These are phyloP conservation scores for Cucurbitaria berberidis DNA, from an alignment of 2,329 filamentous ascomycete species.

Conservation along the genomic window DNA sequence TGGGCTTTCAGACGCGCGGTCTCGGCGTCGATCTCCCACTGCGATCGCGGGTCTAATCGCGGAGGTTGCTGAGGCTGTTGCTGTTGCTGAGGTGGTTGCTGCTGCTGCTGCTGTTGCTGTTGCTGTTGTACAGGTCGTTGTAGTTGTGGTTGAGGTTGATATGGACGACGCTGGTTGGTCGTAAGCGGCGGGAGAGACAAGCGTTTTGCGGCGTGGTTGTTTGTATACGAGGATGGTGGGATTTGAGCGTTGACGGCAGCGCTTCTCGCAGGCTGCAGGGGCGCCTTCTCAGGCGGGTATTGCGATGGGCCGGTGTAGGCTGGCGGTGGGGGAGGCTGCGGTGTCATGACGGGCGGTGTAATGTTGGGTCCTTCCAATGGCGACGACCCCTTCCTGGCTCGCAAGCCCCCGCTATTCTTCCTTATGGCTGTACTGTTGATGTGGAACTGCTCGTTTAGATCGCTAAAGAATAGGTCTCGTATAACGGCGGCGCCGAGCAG, in stretches of 20 bases:
- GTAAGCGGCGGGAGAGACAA: constrained; percentile 38
- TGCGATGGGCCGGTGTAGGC: constrained; percentile 30
- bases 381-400: constrained; percentile 44
- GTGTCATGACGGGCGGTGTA: constrained; percentile 43
- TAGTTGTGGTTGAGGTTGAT: constrained; percentile 9
- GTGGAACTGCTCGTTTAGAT: constrained; percentile 80
- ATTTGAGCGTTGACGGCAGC: constrained; percentile 23
- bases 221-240: constrained; percentile 21
- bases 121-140: constrained; percentile 11
- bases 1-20: constrained; percentile 55
- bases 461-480: constrained; percentile 66
- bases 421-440: constrained; percentile 57
- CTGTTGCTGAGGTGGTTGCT: constrained; percentile 7
- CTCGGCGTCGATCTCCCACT: constrained; percentile 61
- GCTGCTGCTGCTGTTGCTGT: constrained; percentile 11
- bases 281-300: constrained; percentile 28
- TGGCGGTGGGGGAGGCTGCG: constrained; percentile 36
- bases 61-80: constrained; percentile 41
- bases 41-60: constrained; percentile 55
- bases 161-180: constrained; percentile 27
- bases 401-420: constrained; percentile 47
- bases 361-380: constrained; percentile 35
- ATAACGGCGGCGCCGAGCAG: constrained; percentile 66
- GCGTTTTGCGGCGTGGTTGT: constrained; percentile 30
- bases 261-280: constrained; percentile 18